Base-by-base conservation (phyloP, 2,329 filamentous ascomycete genomes). In the Xylariaceae sp. region DNA sequence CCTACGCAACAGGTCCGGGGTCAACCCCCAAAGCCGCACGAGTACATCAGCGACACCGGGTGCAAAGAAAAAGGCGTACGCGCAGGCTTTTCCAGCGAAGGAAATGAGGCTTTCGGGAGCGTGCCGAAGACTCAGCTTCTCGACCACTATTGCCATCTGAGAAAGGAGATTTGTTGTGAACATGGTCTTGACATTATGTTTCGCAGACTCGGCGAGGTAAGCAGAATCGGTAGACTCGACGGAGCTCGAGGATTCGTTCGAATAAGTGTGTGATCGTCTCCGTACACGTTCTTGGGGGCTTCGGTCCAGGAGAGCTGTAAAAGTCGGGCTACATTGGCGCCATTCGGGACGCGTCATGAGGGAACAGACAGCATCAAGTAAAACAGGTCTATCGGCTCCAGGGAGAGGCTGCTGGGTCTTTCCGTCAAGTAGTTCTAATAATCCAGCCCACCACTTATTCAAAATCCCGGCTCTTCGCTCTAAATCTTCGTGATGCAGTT, bases 61-160 rank as follows among this genome's bases (percentile, higher is more conserved):
- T 19, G 87, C 90, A 56, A 95, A 96, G 66, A 91, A 93, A 64
- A 95, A 95, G 22, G 88, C 89, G 63, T 94, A 95, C 2, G 90
- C 89, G 57, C 87, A 91, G 3, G 89, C 87, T 64, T 93, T 94
- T 45, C 88, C 90, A 40, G 87, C 89, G 60, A 95, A 95, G 22
- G 85, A 85, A 43, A 95, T 87, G 44, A 89, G 63, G 52, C 80
- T 85, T 16, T 71, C 55, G 1, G 78, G 76, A 3, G 71, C 71
- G 44, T 89, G 85, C 37, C 87, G 79, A 55, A 87, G 71, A 13
- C 87, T 89, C 81, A 95, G 85, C 59, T 89, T 91, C 41, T 93
- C 87, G 6, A 95, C 83, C n/a, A 89, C 85, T 49, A 93, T 85
- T 2, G 79, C 74, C 80, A 95, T 86, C 57, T 95, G 90, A 30